A percentile compares a stretch with the other conserved stretches of the same genome.
These are phyloP conservation scores for Penicillium cinerascens DNA, from an alignment of 495 filamentous ascomycete genomes.

Conservation along the genomic window DNA sequence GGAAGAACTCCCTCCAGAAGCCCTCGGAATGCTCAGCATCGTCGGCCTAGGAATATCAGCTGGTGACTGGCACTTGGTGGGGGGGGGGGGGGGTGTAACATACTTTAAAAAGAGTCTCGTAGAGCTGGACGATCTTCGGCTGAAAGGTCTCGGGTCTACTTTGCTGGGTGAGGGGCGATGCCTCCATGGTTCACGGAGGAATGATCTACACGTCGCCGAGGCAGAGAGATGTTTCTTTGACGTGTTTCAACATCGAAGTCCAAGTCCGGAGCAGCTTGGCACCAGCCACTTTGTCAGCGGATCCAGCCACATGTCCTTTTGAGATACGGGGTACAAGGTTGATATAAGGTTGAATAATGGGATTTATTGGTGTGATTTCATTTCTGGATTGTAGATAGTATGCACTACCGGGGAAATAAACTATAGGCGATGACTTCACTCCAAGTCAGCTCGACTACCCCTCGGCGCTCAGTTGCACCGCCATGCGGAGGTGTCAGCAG, in stretches of 20 bases:
- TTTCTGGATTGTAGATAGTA: background rate
- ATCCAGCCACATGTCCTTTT: slow-evolving; percentile 34
- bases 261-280: slow-evolving; percentile 10
- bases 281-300: slow-evolving; percentile 34
- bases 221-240: slow-evolving; percentile 6
- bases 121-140: slow-evolving; percentile 88
- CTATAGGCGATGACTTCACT: background rate
- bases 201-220: slow-evolving; percentile 14
- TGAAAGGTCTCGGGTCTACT: slow-evolving; percentile 85
- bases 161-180: slow-evolving; percentile 91
- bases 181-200: slow-evolving; percentile 59
- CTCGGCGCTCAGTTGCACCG: background rate
- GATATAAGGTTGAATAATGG: background rate
- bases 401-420: background rate
- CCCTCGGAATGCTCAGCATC: slow-evolving; percentile 75
- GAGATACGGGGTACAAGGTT: background rate
- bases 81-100: too few relatives aligned
- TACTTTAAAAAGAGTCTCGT: slow-evolving; percentile 84
- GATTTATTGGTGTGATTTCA: background rate
- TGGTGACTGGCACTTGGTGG: background rate
- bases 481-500: too few relatives aligned
- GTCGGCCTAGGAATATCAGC: slow-evolving; percentile 7
- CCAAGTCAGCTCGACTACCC: background rate
- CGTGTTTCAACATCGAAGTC: slow-evolving; percentile 6
- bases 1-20: slow-evolving; percentile 96